Evolutionary conservation across 345 rosid species (phyloP).

Genomic region (Bruguiera sexangula): DNA sequence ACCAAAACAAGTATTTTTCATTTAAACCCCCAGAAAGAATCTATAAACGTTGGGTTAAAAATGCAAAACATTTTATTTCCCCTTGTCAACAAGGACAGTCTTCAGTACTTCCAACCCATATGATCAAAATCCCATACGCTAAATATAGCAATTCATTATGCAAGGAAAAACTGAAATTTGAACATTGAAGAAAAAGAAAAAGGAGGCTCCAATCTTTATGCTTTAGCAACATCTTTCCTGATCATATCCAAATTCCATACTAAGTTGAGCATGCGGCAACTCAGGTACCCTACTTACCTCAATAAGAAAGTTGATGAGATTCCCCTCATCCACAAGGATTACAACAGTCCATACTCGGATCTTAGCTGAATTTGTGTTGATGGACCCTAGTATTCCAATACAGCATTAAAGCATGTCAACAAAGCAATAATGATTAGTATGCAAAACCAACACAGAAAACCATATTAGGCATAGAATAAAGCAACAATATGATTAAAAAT

Average conservation of each 20-base stretch:
- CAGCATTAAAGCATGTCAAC: neutral
- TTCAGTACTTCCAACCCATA: neutral
- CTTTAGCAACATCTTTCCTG: neutral
- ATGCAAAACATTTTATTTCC: no score
- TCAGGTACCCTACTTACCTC: neutral
- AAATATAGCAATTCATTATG: neutral
- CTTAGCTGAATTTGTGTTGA: neutral
- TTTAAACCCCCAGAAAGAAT: no score
- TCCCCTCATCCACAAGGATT: neutral
- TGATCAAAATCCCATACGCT: neutral
- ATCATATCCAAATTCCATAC: neutral
- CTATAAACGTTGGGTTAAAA: no score
- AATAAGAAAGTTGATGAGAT: neutral
- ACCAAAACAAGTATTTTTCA: no score
- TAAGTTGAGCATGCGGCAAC: neutral
- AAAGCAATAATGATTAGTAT: neutral
- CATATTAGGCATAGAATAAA: no score
- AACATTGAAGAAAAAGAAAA: neutral
- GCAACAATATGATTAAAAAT: neutral
- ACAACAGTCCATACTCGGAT: neutral
- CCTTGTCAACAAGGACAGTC: neutral
- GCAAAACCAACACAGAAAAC: neutral
- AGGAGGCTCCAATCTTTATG: conserved; percentile 2
- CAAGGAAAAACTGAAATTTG: neutral
- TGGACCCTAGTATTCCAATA: neutral